Percentiles rank a stretch among this genome's conserved stretches.
phyloP scores from a whole-genome alignment of 768 basidiomycete species.

The Tulasnella sp. region DNA sequence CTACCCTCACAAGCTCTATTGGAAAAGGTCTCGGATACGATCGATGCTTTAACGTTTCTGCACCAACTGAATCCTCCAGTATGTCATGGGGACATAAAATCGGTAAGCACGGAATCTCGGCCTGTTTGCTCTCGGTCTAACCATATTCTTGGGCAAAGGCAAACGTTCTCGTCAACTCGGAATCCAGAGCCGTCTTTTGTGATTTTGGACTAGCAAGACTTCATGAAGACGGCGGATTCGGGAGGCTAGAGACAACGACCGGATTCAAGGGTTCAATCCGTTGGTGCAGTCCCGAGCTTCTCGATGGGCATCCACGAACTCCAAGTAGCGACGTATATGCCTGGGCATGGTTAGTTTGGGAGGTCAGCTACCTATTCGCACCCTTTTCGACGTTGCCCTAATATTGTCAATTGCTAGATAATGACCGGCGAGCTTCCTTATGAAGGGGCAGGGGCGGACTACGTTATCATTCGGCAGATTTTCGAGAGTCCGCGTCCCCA shows the following conservation, averaged over 20 bases:
- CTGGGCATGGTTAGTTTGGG: neutral
- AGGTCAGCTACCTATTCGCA: neutral
- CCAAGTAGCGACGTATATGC: conserved; percentile 1
- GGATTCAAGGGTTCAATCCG: conserved; percentile 9
- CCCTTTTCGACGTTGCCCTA: neutral
- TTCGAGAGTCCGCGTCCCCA: neutral
- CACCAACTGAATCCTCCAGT: neutral
- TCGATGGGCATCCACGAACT: neutral
- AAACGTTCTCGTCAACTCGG: neutral
- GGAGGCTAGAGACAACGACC: neutral
- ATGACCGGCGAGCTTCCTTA: neutral
- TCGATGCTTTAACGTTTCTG: neutral
- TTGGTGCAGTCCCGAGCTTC: conserved; percentile 13
- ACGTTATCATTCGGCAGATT: neutral
- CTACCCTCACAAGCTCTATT: neutral
- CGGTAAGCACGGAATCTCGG: neutral
- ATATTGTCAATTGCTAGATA: neutral
- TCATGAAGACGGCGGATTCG: neutral
- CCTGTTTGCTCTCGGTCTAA: neutral
- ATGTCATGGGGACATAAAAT: neutral
- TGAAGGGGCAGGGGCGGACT: neutral
- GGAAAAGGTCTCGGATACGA: neutral
- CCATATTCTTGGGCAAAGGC: neutral
- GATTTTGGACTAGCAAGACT: neutral
- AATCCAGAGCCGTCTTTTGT: neutral